A percentile compares a stretch with the other conserved stretches of the same genome.
phyloP scores from a whole-genome alignment of 2,329 filamentous ascomycete genomes.

The Parastagonospora avenae region DNA sequence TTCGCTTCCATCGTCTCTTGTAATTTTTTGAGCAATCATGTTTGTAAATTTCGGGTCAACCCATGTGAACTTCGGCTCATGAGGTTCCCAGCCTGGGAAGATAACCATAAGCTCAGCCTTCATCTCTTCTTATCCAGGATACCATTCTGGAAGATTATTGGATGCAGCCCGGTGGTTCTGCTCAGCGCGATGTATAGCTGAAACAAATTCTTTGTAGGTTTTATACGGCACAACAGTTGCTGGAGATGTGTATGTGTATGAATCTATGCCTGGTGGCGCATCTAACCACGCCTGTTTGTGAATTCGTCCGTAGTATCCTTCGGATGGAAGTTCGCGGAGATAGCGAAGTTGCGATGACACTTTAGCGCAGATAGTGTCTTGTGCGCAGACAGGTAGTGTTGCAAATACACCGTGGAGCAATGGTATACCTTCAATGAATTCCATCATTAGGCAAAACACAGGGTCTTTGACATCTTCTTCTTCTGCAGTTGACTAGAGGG shows the following conservation, averaged over 20 bases:
- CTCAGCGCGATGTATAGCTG: neutral
- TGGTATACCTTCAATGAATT: neutral
- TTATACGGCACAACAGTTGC: neutral
- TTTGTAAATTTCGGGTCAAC: neutral
- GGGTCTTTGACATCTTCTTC: neutral
- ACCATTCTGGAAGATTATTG: neutral
- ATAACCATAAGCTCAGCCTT: neutral
- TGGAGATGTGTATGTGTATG: neutral
- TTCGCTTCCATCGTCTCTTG: neutral
- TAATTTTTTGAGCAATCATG: neutral
- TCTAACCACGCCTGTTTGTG: neutral
- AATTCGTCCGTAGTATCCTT: neutral
- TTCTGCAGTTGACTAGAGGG: neutral
- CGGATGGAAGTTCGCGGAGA: neutral
- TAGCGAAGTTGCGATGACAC: neutral
- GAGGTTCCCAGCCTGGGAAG: neutral
- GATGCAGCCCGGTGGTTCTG: neutral
- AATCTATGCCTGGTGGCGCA: neutral
- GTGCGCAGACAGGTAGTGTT: neutral
- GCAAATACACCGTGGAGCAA: neutral
- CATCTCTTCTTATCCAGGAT: neutral
- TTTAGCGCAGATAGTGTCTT: neutral
- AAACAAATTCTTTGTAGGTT: neutral
- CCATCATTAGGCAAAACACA: neutral
- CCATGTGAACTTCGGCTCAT: neutral